These are phyloP conservation scores for Oldenlandia corymbosa DNA, from an alignment of 257 asterid species.

Conservation along the genomic window DNA sequence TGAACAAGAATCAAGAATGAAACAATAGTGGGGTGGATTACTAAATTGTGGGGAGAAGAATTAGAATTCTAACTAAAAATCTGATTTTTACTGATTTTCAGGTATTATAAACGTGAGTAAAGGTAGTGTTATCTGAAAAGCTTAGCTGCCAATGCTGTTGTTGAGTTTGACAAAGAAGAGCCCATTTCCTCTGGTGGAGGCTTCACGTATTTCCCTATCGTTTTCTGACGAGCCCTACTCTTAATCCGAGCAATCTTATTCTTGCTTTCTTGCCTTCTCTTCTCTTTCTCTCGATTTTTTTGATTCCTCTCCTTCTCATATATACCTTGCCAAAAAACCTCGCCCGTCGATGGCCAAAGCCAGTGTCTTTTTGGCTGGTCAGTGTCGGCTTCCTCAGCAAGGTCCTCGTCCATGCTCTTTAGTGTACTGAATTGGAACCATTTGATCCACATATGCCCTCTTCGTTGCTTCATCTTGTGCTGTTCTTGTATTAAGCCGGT, in stretches of 20 bases:
- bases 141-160: slow-evolving; percentile 21
- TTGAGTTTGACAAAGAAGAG: slow-evolving; percentile 34
- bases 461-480: slow-evolving; percentile 53
- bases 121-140: slow-evolving; percentile 30
- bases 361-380: slow-evolving; percentile 55
- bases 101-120: not conserved
- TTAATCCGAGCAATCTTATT: slow-evolving; percentile 71
- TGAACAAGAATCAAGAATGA: slow-evolving; percentile 26
- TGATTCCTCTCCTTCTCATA: slow-evolving; percentile 56
- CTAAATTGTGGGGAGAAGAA: slow-evolving; percentile 5
- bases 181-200: slow-evolving; percentile 49
- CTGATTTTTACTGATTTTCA: slow-evolving; percentile 14
- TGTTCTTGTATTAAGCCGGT: slow-evolving; percentile 78
- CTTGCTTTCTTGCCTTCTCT: slow-evolving; percentile 56
- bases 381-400: slow-evolving; percentile 75
- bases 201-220: slow-evolving; percentile 74
- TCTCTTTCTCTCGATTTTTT: slow-evolving; percentile 62
- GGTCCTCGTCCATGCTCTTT: slow-evolving; percentile 83
- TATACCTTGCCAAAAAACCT: slow-evolving; percentile 76
- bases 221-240: slow-evolving; percentile 64
- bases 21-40: slow-evolving; percentile 25
- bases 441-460: slow-evolving; percentile 86
- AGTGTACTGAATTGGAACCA: slow-evolving; percentile 75
- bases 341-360: slow-evolving; percentile 96
- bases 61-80: slow-evolving; percentile 14